Evolutionary conservation across 1,139 yeast genomes (phyloP).

Genomic region (Hyphopichia wangnamkhiaoensis): DNA sequence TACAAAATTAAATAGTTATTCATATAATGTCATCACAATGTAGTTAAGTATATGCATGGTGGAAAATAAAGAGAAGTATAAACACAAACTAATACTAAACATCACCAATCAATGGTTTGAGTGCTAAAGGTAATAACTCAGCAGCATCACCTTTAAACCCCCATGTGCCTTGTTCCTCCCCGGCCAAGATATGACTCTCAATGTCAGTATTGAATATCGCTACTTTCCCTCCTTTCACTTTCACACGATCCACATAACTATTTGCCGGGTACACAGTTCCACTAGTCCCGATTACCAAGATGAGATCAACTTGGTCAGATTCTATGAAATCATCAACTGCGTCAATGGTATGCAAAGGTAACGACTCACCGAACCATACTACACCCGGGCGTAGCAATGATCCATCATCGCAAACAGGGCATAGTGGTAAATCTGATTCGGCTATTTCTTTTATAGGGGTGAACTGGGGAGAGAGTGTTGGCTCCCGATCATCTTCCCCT

Average conservation of each 20-base stretch:
- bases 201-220: conserved; percentile 80
- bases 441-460: conserved; percentile 49
- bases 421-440: conserved; percentile 62
- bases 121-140: conserved; percentile 62
- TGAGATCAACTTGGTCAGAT: conserved; percentile 60
- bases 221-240: conserved; percentile 72
- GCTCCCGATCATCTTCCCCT: conserved; percentile 10
- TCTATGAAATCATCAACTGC: conserved; percentile 73
- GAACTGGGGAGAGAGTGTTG: conserved; percentile 43
- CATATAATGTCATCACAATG: too few relatives aligned
- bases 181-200: conserved; percentile 42
- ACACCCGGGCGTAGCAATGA: conserved; percentile 77
- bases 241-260: conserved; percentile 79
- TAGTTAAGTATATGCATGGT: too few relatives aligned
- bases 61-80: neutral
- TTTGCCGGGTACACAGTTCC: conserved; percentile 91
- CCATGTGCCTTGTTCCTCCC: conserved; percentile 54
- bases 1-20: too few relatives aligned
- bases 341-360: conserved; percentile 64
- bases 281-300: conserved; percentile 82
- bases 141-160: conserved; percentile 84
- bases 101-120: conserved; percentile 50
- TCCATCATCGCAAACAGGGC: conserved; percentile 62
- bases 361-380: conserved; percentile 89
- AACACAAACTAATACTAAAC: conserved; percentile 7